Conservation (phyloP, 345 rosid genomes). For the Jatropha curcas region DNA sequence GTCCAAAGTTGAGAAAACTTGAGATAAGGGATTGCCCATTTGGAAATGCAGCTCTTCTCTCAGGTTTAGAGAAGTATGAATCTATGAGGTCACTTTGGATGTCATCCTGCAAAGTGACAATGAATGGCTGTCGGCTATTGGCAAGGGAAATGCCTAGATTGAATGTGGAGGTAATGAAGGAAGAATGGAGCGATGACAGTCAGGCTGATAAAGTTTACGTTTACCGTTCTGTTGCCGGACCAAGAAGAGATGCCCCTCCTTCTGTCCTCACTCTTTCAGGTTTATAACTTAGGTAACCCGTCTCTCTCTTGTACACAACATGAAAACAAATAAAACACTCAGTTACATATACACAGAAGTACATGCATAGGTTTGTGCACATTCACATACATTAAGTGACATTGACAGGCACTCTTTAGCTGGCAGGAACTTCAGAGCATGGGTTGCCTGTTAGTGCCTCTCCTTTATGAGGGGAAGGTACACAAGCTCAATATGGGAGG, state of each 20-base stretch:
- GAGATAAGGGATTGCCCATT: slow-evolving; percentile 80
- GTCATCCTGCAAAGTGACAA: slow-evolving; percentile 70
- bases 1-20: slow-evolving; percentile 63
- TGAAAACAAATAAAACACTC: background rate
- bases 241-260: slow-evolving; percentile 67
- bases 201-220: slow-evolving; percentile 59
- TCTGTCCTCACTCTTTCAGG: slow-evolving; percentile 55
- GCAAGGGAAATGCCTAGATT: slow-evolving; percentile 67
- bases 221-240: slow-evolving; percentile 69
- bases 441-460: background rate
- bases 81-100: slow-evolving; percentile 82
- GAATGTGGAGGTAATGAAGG: slow-evolving; percentile 75
- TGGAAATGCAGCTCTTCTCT: slow-evolving; percentile 61
- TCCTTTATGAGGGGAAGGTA: background rate
- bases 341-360: background rate
- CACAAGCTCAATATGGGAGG: background rate
- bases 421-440: background rate
- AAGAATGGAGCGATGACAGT: slow-evolving; percentile 52
- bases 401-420: background rate
- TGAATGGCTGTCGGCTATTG: slow-evolving; percentile 53
- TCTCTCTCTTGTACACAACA: slow-evolving; percentile 5
- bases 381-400: background rate
- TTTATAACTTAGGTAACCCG: slow-evolving; percentile 19
- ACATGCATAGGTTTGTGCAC: background rate
- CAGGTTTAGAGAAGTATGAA: slow-evolving; percentile 68